Conservation (phyloP, 108 stramenopile species). For the Craspedostauros australis region DNA sequence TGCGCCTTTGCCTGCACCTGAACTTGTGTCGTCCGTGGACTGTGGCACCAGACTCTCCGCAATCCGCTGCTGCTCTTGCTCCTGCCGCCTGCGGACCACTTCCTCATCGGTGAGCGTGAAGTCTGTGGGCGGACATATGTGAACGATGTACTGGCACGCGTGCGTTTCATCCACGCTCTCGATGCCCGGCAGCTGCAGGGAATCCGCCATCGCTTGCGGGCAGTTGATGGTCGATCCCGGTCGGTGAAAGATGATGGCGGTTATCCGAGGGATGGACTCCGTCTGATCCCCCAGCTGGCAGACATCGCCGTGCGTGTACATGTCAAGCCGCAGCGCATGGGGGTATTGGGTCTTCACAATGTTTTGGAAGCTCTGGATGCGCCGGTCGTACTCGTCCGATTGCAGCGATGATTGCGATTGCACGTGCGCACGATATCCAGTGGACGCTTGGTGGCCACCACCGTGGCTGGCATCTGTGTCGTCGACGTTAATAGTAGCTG, state of each 20-base stretch:
- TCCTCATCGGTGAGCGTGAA: neutral
- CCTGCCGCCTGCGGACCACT: neutral
- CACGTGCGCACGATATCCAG: neutral
- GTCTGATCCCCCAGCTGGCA: neutral
- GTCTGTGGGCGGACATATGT: slow-evolving; percentile 11
- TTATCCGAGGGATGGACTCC: neutral
- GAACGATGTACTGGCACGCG: slow-evolving; percentile 20
- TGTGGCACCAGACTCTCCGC: too few relatives aligned
- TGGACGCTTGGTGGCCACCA: neutral
- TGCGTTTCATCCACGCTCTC: slow-evolving; percentile 14
- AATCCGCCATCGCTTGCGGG: neutral
- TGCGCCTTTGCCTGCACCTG: too few relatives aligned
- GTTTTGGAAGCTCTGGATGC: neutral
- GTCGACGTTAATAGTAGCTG: too few relatives aligned
- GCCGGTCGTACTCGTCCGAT: slow-evolving; percentile 7
- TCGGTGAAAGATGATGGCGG: slow-evolving; percentile 12
- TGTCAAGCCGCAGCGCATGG: neutral
- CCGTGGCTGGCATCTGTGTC: neutral
- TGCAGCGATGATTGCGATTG: slow-evolving; percentile 6
- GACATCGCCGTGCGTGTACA: slow-evolving; percentile 17
- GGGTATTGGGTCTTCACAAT: slow-evolving; percentile 6
- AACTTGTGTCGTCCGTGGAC: too few relatives aligned
- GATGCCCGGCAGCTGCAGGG: slow-evolving; percentile 1
- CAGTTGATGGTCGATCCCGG: slow-evolving; percentile 1
- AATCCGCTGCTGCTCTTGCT: too few relatives aligned